phyloP scores from a whole-genome alignment of 345 rosid genomes.

The Salix exigua region DNA sequence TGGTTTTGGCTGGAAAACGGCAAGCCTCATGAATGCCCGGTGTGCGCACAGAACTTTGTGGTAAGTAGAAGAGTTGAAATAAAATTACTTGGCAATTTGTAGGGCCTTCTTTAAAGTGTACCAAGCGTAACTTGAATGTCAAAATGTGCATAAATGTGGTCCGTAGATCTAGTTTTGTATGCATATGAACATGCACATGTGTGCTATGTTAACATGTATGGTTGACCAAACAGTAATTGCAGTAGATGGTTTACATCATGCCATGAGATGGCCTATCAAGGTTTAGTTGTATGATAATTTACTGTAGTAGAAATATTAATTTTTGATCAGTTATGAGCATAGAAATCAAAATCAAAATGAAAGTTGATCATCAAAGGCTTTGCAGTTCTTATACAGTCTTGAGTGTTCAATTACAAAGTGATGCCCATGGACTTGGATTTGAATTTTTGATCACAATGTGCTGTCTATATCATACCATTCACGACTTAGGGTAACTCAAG shows the following conservation, averaged over 20 bases:
- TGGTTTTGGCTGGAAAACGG: slow-evolving; percentile 98
- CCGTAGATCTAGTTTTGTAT: neutral
- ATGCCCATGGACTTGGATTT: neutral
- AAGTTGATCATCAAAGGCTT: neutral
- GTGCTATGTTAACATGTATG: neutral
- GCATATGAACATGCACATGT: neutral
- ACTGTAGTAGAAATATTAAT: neutral
- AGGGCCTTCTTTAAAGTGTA: neutral
- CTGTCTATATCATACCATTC: neutral
- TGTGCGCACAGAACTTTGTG: slow-evolving; percentile 80
- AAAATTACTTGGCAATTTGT: neutral
- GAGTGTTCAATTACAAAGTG: neutral
- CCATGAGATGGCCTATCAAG: neutral
- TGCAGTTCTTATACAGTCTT: neutral
- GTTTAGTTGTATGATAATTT: neutral
- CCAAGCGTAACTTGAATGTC: neutral
- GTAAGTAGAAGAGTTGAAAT: slow-evolving; percentile 38
- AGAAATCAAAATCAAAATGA: neutral
- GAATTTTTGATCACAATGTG: neutral
- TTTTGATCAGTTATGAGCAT: neutral
- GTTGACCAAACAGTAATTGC: neutral
- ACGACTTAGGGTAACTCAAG: neutral
- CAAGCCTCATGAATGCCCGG: slow-evolving; percentile 77
- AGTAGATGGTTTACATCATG: neutral
- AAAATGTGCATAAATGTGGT: neutral